Percentiles rank a stretch among this genome's conserved stretches.
Evolutionary conservation across 148 eudicot genomes (phyloP).

Genomic region (Pouteria glomerata): DNA sequence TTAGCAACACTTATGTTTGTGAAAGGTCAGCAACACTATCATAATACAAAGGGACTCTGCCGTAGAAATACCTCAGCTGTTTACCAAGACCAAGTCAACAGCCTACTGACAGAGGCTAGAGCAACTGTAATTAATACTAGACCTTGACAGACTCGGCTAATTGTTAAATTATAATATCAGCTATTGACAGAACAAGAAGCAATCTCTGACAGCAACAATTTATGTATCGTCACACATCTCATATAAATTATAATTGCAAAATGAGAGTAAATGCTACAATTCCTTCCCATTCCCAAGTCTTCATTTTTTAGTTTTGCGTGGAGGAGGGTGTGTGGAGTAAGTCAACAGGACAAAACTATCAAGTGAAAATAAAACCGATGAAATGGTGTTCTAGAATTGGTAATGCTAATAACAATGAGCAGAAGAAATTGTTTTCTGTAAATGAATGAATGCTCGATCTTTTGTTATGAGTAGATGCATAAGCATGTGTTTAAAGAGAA

Average conservation of each 20-base stretch:
- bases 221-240: no score
- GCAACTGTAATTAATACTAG: background rate
- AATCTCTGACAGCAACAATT: no score
- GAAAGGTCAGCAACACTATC: background rate
- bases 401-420: no score
- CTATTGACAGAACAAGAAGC: no score
- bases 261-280: background rate
- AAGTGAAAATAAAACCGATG: no score
- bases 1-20: background rate
- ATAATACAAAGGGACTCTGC: background rate
- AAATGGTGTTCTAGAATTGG: no score
- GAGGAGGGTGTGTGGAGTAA: background rate
- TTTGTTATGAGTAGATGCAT: background rate
- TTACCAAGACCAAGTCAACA: background rate
- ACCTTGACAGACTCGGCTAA: constrained; percentile 5
- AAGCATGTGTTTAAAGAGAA: background rate
- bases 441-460: background rate
- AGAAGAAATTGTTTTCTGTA: background rate
- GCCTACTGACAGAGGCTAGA: background rate
- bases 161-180: no score
- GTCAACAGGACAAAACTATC: no score
- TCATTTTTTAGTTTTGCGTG: background rate
- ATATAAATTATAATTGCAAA: background rate
- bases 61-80: background rate
- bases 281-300: background rate